Evolutionary conservation across 768 basidiomycete genomes (phyloP).

Genomic region (Hygrocybe punicea): DNA sequence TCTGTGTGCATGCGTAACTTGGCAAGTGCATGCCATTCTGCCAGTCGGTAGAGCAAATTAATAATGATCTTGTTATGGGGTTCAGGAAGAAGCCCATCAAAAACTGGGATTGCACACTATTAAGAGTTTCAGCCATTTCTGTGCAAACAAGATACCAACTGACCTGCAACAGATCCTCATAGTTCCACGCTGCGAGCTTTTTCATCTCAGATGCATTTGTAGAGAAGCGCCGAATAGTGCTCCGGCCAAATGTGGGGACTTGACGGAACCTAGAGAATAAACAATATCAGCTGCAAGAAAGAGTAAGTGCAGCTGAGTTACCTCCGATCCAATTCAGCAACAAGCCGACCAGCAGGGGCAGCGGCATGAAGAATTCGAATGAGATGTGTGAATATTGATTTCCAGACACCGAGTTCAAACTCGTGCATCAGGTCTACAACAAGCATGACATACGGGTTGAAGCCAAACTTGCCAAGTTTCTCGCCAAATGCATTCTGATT

Average conservation of each 20-base stretch:
- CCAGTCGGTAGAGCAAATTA: too few relatives aligned
- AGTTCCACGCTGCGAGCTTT: too few relatives aligned
- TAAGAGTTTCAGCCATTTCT: too few relatives aligned
- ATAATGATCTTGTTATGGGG: too few relatives aligned
- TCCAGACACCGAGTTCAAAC: constrained; percentile 34
- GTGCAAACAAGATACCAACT: too few relatives aligned
- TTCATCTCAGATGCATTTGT: too few relatives aligned
- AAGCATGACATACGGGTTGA: constrained; percentile 21
- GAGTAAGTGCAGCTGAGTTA: constrained; percentile 9
- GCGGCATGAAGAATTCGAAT: constrained; percentile 23
- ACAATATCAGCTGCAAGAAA: background rate
- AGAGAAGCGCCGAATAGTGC: constrained; percentile 18
- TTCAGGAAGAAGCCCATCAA: too few relatives aligned
- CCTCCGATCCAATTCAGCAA: constrained; percentile 15
- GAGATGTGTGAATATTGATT: constrained; percentile 27
- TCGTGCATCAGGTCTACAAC: constrained; percentile 32
- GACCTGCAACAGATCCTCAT: too few relatives aligned
- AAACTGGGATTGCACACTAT: too few relatives aligned
- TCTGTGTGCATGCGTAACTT: too few relatives aligned
- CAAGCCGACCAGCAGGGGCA: background rate
- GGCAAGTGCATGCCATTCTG: too few relatives aligned
- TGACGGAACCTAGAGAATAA: constrained; percentile 9
- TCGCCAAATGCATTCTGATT: constrained; percentile 27
- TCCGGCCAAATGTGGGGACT: constrained; percentile 15
- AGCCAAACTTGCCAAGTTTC: constrained; percentile 12